Conservation (phyloP, 2,329 filamentous ascomycete species). For the Emericellopsis atlantica region DNA sequence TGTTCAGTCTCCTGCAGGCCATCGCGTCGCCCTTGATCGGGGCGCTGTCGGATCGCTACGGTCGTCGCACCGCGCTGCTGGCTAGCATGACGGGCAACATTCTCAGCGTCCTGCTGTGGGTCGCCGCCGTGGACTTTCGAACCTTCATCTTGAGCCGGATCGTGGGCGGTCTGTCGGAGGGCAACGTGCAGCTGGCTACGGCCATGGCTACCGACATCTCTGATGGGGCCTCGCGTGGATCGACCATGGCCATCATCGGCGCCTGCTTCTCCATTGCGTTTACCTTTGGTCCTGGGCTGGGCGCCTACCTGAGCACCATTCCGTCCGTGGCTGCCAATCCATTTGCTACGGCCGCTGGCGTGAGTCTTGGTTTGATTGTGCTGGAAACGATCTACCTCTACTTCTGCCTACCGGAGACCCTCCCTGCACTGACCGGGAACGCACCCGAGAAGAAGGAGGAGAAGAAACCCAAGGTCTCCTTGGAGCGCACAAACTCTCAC, state of each 20-base stretch:
- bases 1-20: conserved; percentile 89
- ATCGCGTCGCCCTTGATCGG: conserved; percentile 88
- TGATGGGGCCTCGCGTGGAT: conserved; percentile 68
- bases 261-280: conserved; percentile 96
- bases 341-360: conserved; percentile 83
- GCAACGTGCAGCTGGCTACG: conserved; percentile 91
- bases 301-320: conserved; percentile 72
- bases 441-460: conserved; percentile 7
- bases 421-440: conserved; percentile 42
- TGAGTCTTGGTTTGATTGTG: conserved; percentile 75
- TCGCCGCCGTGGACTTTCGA: conserved; percentile 83
- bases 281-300: conserved; percentile 87
- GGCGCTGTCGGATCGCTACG: conserved; percentile 74
- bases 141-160: conserved; percentile 91
- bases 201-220: conserved; percentile 96
- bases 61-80: conserved; percentile 74
- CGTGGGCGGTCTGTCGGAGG: conserved; percentile 87
- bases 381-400: conserved; percentile 85
- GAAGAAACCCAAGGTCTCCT: conserved; percentile 12
- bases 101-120: conserved; percentile 86
- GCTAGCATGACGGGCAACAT: conserved; percentile 92
- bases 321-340: conserved; percentile 75
- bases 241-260: conserved; percentile 92
- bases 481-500: conserved; percentile 67
- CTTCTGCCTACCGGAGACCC: conserved; percentile 72